A percentile compares a stretch with the other conserved stretches of the same genome.
Evolutionary conservation across 805 yeast genomes (phyloP).

Genomic region (Metschnikowia aberdeeniae): DNA sequence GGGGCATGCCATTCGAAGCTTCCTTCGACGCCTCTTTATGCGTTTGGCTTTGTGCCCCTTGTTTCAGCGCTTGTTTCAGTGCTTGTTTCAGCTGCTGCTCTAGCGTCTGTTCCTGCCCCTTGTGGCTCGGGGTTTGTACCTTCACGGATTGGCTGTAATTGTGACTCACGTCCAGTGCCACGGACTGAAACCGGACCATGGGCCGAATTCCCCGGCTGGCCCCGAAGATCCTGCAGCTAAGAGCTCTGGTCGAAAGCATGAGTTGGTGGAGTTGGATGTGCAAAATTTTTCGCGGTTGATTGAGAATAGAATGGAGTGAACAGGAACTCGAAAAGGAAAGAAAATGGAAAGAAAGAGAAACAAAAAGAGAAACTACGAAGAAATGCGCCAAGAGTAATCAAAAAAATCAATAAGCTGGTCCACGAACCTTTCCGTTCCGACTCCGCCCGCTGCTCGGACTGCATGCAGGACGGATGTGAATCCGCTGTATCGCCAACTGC

Average conservation of each 20-base stretch:
- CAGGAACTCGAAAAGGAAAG: neutral
- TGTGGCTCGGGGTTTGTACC: too few species aligned
- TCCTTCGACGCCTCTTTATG: neutral
- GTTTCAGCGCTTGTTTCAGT: neutral
- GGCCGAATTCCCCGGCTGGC: conserved; percentile 6
- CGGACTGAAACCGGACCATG: conserved; percentile 10
- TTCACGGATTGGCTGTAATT: neutral
- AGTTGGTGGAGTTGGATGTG: neutral
- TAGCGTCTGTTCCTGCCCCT: neutral
- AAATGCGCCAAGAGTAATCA: too few species aligned
- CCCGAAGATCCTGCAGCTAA: conserved; percentile 9
- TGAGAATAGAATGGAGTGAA: neutral
- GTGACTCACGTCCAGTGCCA: neutral
- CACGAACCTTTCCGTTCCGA: too few species aligned
- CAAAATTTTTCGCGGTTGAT: conserved; percentile 5
- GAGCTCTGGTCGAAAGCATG: conserved; percentile 14
- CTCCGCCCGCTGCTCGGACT: too few species aligned
- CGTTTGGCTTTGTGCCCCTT: neutral
- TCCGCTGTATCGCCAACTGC: too few species aligned
- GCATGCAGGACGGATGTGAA: too few species aligned
- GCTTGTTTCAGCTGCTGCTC: neutral
- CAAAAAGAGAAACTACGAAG: too few species aligned
- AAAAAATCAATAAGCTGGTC: too few species aligned
- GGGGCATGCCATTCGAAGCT: conserved; percentile 7
- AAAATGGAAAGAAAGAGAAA: too few species aligned